Conservation (phyloP, 1,284 basidiomycete species). For the Tilletia walkeri region DNA sequence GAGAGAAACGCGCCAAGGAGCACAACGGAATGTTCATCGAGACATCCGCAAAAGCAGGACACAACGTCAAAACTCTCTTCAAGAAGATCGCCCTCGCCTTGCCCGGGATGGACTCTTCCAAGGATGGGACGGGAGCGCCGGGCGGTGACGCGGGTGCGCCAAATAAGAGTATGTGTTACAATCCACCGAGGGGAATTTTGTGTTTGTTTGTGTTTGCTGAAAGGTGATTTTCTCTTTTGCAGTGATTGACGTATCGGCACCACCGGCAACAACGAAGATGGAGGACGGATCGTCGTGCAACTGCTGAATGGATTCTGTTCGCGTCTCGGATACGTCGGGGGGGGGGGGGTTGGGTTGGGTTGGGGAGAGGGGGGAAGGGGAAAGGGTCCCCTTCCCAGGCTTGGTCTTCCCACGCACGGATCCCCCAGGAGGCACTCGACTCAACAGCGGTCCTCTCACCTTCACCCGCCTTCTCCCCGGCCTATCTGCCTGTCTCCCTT, state of each 20-base stretch:
- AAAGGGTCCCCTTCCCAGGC: too few species aligned
- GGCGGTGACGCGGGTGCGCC: slow-evolving; percentile 60
- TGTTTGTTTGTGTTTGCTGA: background rate
- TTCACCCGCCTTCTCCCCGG: too few species aligned
- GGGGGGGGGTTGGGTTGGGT: too few species aligned
- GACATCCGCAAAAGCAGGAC: slow-evolving; percentile 97
- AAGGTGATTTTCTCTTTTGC: background rate
- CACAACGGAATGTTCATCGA: slow-evolving; percentile 98
- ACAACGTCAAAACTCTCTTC: slow-evolving; percentile 98
- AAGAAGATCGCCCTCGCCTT: slow-evolving; percentile 98
- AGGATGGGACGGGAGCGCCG: slow-evolving; percentile 63
- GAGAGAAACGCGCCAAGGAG: slow-evolving; percentile 87
- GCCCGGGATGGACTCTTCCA: slow-evolving; percentile 78
- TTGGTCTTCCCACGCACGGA: too few species aligned
- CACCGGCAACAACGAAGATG: slow-evolving; percentile 37
- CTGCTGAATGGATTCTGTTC: slow-evolving; percentile 22
- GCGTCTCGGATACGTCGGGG: too few species aligned
- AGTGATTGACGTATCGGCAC: slow-evolving; percentile 44
- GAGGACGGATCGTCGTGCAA: slow-evolving; percentile 42
- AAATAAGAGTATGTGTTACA: slow-evolving; percentile 53
- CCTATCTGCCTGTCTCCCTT: too few species aligned
- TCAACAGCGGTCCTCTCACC: too few species aligned
- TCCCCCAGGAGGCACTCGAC: too few species aligned
- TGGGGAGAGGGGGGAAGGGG: too few species aligned
- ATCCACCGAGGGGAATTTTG: background rate